Evolutionary conservation across 2,329 filamentous ascomycete species (phyloP), one percentile per base, ranked within the genome.

Genomic region (Apiospora aurea): DNA sequence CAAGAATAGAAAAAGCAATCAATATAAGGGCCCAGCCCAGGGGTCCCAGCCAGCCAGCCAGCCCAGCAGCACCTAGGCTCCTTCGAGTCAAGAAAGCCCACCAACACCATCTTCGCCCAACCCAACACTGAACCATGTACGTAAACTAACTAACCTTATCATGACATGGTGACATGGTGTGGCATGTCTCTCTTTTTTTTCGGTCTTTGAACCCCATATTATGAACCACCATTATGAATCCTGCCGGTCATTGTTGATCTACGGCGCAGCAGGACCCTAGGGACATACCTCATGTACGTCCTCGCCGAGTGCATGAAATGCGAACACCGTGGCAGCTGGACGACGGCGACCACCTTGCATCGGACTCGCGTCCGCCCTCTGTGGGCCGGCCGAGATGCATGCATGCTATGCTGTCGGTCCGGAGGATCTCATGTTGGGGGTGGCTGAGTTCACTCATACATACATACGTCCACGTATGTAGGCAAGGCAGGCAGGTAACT

Each of bases 231-330:
- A 14, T 61, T 18, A 34, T 61, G 29, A 38, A 61, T 61, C 26
- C 53, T 61, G 21, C 34, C 29, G 53, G 49, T n/a, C 26, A 29
- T 29, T 1, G 18, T 21, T 61, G 53, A 61, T 61, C 53, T 61
- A 38, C 53, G 53, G 53, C 53, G 57, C 57, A 64, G 57, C 34
- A 64, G 34, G 57, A 24, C 26, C 53, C 53, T 61, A 29, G 26
- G 26, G 26, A 61, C 53, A 57, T 61, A 38, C 13, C 8, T 34
- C 18, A 10, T 38, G 29, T 61, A 14, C 53, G 18, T 61, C 14
- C 29, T 11, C 1, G 7, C 34, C 10, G 34, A 29, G 18, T 38
- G 29, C 16, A 4, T 18, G 11, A 5, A 38, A 38, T n/a, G 26
- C 11, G 53, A 34, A 61, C 53, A 38, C 53, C 16, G 53, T 61